These are phyloP conservation scores for Bipolaris cookei DNA, from an alignment of 2,329 filamentous ascomycete genomes.

Conservation along the genomic window DNA sequence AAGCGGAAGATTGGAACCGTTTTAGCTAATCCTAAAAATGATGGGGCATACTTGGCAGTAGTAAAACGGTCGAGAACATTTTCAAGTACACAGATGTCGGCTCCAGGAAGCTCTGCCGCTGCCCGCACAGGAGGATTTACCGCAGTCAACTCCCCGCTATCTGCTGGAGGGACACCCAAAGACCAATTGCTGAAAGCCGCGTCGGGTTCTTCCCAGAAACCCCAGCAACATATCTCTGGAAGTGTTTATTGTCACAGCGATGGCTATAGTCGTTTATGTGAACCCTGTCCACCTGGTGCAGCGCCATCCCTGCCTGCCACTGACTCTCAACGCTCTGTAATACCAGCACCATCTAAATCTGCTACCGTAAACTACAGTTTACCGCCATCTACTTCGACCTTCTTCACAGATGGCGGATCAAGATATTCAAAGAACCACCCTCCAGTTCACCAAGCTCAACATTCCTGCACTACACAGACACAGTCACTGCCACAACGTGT, in stretches of 20 bases:
- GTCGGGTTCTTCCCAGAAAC: conserved; percentile 11
- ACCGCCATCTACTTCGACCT: conserved; percentile 31
- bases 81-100: too few species aligned
- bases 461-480: too few species aligned
- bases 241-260: conserved; percentile 17
- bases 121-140: conserved; percentile 33
- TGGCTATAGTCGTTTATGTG: conserved; percentile 21
- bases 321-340: conserved; percentile 13
- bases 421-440: conserved; percentile 33
- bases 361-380: too few species aligned
- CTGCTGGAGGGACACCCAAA: conserved; percentile 14
- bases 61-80: too few species aligned
- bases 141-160: conserved; percentile 29
- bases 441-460: too few species aligned
- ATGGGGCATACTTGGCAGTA: conserved; percentile 30
- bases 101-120: conserved; percentile 28
- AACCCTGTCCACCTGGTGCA: too few species aligned
- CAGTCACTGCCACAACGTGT: too few species aligned
- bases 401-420: conserved; percentile 32
- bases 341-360: conserved; percentile 32
- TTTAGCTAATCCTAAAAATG: conserved; percentile 39
- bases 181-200: conserved; percentile 18
- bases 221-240: conserved; percentile 15
- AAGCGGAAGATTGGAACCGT: conserved; percentile 44
- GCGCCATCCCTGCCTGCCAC: too few species aligned